phyloP scores from a whole-genome alignment of 2,329 filamentous ascomycete species.

The Beauveria sp. region DNA sequence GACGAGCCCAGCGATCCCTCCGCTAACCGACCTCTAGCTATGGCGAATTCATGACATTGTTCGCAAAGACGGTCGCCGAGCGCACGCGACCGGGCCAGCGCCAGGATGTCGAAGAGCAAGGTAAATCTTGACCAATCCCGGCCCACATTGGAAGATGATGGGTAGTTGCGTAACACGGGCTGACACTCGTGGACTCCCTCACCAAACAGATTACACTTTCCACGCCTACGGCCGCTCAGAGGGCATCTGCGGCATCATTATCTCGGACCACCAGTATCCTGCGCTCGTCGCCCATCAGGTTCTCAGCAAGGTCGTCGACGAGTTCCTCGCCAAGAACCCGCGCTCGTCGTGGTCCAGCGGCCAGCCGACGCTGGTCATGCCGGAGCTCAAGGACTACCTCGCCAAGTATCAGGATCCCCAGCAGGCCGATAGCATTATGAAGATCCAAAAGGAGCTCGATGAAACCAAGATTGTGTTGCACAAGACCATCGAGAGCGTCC shows the following conservation, averaged over 20 bases:
- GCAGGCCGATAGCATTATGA: slow-evolving; percentile 85
- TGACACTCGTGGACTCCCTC: not conserved
- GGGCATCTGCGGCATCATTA: slow-evolving; percentile 69
- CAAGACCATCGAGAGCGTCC: slow-evolving; percentile 83
- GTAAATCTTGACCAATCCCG: slow-evolving; percentile 29
- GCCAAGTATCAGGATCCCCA: slow-evolving; percentile 74
- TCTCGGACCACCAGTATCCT: slow-evolving; percentile 69
- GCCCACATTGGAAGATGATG: not conserved
- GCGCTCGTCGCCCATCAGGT: slow-evolving; percentile 77
- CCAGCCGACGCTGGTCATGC: slow-evolving; percentile 51
- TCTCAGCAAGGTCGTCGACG: slow-evolving; percentile 77
- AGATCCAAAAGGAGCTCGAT: slow-evolving; percentile 93
- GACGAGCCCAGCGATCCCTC: not conserved
- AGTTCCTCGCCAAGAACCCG: slow-evolving; percentile 73
- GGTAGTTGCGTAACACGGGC: not conserved
- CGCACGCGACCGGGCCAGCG: slow-evolving; percentile 72
- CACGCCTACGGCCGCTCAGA: slow-evolving; percentile 71
- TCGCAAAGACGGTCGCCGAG: slow-evolving; percentile 81
- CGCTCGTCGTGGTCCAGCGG: slow-evolving; percentile 56
- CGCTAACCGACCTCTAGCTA: slow-evolving; percentile 24
- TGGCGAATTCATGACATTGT: slow-evolving; percentile 70
- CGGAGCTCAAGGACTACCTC: slow-evolving; percentile 70
- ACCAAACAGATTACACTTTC: slow-evolving; percentile 60
- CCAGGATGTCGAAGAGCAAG: slow-evolving; percentile 79
- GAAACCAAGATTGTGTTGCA: slow-evolving; percentile 96